Conservation (phyloP, 2,329 filamentous ascomycete species). For the Trichoderma harzianum region DNA sequence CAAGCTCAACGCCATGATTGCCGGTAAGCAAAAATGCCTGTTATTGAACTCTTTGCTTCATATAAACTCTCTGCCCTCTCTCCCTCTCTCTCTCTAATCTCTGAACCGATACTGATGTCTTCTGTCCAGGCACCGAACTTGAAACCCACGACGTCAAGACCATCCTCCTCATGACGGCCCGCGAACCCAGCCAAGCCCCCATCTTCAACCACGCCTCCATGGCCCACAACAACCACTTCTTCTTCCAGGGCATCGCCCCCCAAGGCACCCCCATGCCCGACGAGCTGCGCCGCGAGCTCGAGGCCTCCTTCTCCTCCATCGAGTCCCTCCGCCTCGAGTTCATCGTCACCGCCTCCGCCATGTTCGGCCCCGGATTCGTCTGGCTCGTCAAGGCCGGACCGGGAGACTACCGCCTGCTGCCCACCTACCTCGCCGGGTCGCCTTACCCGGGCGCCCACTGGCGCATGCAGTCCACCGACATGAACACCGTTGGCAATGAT, state of each 20-base stretch:
- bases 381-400: slow-evolving; percentile 72
- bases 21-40: slow-evolving; percentile 53
- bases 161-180: slow-evolving; percentile 71
- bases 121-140: slow-evolving; percentile 57
- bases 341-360: slow-evolving; percentile 73
- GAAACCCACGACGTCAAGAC: slow-evolving; percentile 61
- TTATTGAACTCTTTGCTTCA: not conserved
- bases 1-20: slow-evolving; percentile 70
- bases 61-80: too few species aligned
- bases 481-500: slow-evolving; percentile 58
- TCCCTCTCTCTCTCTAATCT: not conserved
- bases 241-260: slow-evolving; percentile 59
- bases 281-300: slow-evolving; percentile 57
- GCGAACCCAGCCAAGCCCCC: slow-evolving; percentile 71
- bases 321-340: slow-evolving; percentile 80
- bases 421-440: slow-evolving; percentile 87
- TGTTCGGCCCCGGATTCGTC: slow-evolving; percentile 97
- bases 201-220: slow-evolving; percentile 96
- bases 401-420: slow-evolving; percentile 63
- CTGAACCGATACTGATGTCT: not conserved
- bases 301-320: slow-evolving; percentile 72
- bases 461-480: slow-evolving; percentile 65
- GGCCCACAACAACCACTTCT: slow-evolving; percentile 87
- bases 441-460: slow-evolving; percentile 84
- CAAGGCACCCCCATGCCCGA: slow-evolving; percentile 51